phyloP scores from a whole-genome alignment of 1,139 yeast genomes.

The Hyphopichia burtonii region DNA sequence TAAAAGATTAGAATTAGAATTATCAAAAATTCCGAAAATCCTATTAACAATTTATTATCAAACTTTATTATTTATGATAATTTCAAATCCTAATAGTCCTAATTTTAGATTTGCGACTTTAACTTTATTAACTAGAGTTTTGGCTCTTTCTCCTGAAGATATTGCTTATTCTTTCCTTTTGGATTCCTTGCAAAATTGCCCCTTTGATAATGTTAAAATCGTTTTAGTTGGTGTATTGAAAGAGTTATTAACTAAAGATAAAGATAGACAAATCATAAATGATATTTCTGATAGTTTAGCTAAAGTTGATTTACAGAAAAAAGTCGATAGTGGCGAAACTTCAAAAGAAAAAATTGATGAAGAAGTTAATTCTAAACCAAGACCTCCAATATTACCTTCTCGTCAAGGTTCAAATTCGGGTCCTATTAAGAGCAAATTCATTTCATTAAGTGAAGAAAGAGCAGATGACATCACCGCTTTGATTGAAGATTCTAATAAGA shows the following conservation, averaged over 20 bases:
- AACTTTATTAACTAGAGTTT: constrained; percentile 53
- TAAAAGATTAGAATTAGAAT: constrained; percentile 25
- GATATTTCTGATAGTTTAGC: constrained; percentile 7
- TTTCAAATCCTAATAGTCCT: constrained; percentile 10
- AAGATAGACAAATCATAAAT: constrained; percentile 7
- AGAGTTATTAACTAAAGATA: constrained; percentile 46
- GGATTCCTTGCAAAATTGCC: constrained; percentile 69
- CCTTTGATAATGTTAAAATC: constrained; percentile 58
- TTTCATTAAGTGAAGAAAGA: constrained; percentile 38
- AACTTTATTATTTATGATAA: constrained; percentile 25
- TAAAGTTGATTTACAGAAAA: constrained; percentile 1
- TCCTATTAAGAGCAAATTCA: constrained; percentile 20
- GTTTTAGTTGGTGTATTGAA: constrained; percentile 66
- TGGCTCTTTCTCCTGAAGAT: constrained; percentile 57
- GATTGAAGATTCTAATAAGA: constrained; percentile 30
- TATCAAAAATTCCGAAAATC: constrained; percentile 30
- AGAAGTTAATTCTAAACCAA: not conserved
- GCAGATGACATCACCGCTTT: constrained; percentile 39
- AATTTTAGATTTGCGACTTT: constrained; percentile 31
- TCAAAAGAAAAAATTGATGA: not conserved
- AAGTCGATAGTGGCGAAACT: constrained; percentile 1
- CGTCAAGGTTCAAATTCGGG: constrained; percentile 1
- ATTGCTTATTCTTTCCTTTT: constrained; percentile 58
- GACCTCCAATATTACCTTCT: constrained; percentile 12
- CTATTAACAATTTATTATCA: constrained; percentile 36